Evolutionary conservation across 495 filamentous ascomycete genomes (phyloP), one percentile per base, ranked within the genome.

Genomic region (Annulohypoxylon moriforme): DNA sequence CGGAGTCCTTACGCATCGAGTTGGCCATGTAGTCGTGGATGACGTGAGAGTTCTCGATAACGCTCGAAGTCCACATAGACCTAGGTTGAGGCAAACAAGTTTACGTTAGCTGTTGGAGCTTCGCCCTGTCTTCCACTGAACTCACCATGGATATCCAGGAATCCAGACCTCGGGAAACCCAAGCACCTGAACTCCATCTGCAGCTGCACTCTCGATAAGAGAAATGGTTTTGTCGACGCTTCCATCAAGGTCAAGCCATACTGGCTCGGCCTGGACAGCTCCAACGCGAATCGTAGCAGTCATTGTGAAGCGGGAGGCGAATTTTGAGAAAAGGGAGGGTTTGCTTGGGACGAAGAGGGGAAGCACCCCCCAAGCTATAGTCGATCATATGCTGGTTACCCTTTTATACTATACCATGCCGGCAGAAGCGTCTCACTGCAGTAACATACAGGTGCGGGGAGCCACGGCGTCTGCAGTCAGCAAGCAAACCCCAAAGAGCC

Each of bases 81-180:
- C 75, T 79, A 50, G 50, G 42, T 63, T 44, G 18, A 49, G 38
- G 63, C 46, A 68, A 68, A 59, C 74, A 74, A 60, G 71, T 75
- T 47, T 71, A 61, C 64, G 71, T 76, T 66, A 78, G 68, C 44
- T 52, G 40, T 62, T 38, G 11, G 36, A 42, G 8, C 66, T 16
- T 56, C 56, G 59, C 20, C 11, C 44, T 53, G 38, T 33, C 27
- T 60, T 65, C 44, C 78, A 85, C 82, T 80, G 84, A 27, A 86
- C 85, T 82, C 82, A 88, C 22, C 71, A 76, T 40, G 87, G 87
- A 66, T 88, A 89, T 10, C 87, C 86, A 0, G 85, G 83, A 31
- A 88, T 84, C 81, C 83, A 89, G 29, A 80, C 81, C 63, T 89
- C 86, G 1, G 87, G 85, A 63, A 89, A 90, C 0, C 83, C 78